Base-by-base conservation (phyloP, 2,329 filamentous ascomycete genomes). In the Diaporthe ilicicola region DNA sequence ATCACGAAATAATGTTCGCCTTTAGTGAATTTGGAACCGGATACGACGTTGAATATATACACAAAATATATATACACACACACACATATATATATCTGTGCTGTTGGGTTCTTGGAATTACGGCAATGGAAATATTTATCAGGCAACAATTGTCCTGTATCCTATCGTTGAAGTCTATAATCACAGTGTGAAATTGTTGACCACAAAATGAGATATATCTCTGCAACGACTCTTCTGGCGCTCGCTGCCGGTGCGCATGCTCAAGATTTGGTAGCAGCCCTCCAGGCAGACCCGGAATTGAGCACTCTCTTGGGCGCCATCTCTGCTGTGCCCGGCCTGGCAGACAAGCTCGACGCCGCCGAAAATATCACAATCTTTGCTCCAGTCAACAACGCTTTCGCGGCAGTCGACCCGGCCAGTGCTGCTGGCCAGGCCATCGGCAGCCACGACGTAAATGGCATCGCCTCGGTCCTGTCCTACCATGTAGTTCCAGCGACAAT, bases 401-500 rank as follows among this genome's bases (percentile, higher is more conserved):
- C 27, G 1, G 55, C 29, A 53, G 67, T 69, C 39, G 46, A 34
- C 24, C 34, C 67, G 19, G 54, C 55, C 44, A 62, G 54, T n/a
- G 48, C 50, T n/a, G 67, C 55, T 7, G 67, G 67, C 4, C 53
- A 61, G 10, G 54, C 54, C 8, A 69, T 69, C 15, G 44, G 10
- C 1, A 42, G 32, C 44, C 27, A 2, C 22, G 44, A 69, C 22
- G 24, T 62, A 1, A 44, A 51, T 3, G 67, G 67, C 24, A 61
- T 69, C 17, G 54, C 67, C 2, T 69, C 67, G 44, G 56, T 69
- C 15, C 51, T 69, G 17, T 61, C 54, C 12, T 69, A 69, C 32
- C 67, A 69, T 13, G 67, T 69, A 7, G 54, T 69, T 7, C 55
- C 54, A 15, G 17, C 8, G 34, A 51, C 42, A 7, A 61, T 69